phyloP scores from a whole-genome alignment of 495 filamentous ascomycete species.

The Tetracladium setigerum region DNA sequence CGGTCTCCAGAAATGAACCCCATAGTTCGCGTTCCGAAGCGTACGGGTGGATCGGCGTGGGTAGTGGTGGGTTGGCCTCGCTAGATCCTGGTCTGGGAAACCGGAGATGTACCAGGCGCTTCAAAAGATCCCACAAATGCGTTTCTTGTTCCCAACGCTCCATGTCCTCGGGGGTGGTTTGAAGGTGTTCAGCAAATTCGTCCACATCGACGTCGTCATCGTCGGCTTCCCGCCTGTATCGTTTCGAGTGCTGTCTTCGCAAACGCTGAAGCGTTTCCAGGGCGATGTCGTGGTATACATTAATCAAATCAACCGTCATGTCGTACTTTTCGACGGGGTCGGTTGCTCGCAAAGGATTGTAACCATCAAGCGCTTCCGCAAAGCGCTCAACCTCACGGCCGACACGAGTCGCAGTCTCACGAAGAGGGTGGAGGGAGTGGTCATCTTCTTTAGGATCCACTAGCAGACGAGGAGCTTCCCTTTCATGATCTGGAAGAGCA shows the following conservation, averaged over 20 bases:
- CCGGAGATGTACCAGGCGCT: conserved; percentile 46
- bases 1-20: conserved; percentile 56
- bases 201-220: conserved; percentile 17
- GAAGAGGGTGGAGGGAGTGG: conserved; percentile 23
- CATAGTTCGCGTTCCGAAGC: conserved; percentile 55
- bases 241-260: conserved; percentile 18
- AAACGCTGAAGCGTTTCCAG: conserved; percentile 21
- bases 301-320: conserved; percentile 22
- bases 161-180: conserved; percentile 27
- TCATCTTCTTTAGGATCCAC: conserved; percentile 17
- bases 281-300: conserved; percentile 19
- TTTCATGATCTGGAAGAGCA: conserved; percentile 9
- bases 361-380: conserved; percentile 21
- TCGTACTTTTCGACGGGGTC: conserved; percentile 16
- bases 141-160: conserved; percentile 60
- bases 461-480: not conserved
- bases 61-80: not conserved
- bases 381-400: conserved; percentile 23
- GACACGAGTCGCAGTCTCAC: conserved; percentile 25
- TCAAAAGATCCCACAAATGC: conserved; percentile 83
- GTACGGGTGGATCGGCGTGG: conserved; percentile 40
- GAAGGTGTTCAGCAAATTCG: conserved; percentile 11
- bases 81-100: conserved; percentile 23
- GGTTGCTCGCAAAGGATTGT: conserved; percentile 19
- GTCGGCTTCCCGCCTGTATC: conserved; percentile 15